Percentiles rank a stretch among this genome's conserved stretches.
These are phyloP conservation scores for Daldinia eschscholtzii DNA, from an alignment of 2,329 filamentous ascomycete species.

Conservation along the genomic window DNA sequence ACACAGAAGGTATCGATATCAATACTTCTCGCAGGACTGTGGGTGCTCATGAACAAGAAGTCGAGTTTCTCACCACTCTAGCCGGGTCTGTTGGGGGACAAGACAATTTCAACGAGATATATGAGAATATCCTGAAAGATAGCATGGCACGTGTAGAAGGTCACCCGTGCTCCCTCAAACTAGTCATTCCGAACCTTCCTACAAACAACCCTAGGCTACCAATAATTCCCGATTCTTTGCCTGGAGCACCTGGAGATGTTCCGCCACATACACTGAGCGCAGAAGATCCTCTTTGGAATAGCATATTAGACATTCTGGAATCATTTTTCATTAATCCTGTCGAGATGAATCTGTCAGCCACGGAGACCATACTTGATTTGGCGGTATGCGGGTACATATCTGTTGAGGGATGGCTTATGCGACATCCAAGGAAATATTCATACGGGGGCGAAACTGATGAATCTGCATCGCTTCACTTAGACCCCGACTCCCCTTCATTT, in stretches of 20 bases:
- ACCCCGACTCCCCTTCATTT: constrained; percentile 42
- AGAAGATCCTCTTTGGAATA: constrained; percentile 73
- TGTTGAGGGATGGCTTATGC: constrained; percentile 90
- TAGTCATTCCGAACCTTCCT: constrained; percentile 73
- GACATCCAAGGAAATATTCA: constrained; percentile 74
- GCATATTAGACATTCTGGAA: constrained; percentile 77
- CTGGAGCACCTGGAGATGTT: constrained; percentile 72
- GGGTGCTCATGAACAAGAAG: constrained; percentile 80
- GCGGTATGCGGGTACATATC: constrained; percentile 87
- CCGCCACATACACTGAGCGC: constrained; percentile 71
- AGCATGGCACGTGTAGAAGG: constrained; percentile 76
- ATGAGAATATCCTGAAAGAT: constrained; percentile 79
- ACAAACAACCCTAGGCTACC: constrained; percentile 69
- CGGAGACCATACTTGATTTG: constrained; percentile 84
- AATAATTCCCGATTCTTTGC: constrained; percentile 66
- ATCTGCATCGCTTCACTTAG: constrained; percentile 31
- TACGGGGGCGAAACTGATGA: constrained; percentile 63
- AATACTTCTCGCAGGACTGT: constrained; percentile 72
- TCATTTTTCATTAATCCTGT: constrained; percentile 91
- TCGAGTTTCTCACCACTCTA: constrained; percentile 77
- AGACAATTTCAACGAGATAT: constrained; percentile 78
- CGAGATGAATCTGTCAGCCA: constrained; percentile 89
- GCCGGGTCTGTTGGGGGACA: constrained; percentile 77
- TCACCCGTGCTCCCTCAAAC: constrained; percentile 77
- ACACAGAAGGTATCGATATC: constrained; percentile 70